Evolutionary conservation across 257 asterid species (phyloP).

Genomic region (Echites panduratus): DNA sequence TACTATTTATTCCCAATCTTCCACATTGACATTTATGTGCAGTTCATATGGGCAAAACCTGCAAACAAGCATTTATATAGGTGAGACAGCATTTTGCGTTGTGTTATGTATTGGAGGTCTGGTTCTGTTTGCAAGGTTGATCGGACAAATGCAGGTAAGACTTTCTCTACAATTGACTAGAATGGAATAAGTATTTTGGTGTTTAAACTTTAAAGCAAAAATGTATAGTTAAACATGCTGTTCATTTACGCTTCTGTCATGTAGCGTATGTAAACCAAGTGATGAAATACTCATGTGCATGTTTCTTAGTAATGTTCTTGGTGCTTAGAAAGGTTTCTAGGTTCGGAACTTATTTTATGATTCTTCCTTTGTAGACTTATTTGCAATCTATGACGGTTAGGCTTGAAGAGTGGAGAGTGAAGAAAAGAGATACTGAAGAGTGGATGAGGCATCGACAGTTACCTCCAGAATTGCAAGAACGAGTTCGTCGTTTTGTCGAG

Average conservation of each 20-base stretch:
- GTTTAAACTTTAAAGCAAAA: neutral
- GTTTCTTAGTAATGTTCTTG: neutral
- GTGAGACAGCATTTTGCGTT: conserved; percentile 78
- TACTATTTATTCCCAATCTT: neutral
- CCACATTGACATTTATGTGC: conserved; percentile 26
- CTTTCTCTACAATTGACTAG: neutral
- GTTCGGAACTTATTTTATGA: conserved; percentile 2
- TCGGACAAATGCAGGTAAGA: conserved; percentile 92
- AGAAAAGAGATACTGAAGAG: conserved; percentile 86
- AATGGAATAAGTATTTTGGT: neutral
- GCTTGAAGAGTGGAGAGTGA: conserved; percentile 92
- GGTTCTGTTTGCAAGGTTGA: conserved; percentile 74
- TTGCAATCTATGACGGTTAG: conserved; percentile 89
- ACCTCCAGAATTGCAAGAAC: conserved; percentile 80
- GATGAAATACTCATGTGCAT: too few relatives aligned
- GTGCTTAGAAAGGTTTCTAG: neutral
- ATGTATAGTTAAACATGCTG: neutral
- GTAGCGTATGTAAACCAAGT: neutral
- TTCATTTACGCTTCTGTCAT: neutral
- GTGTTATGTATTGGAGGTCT: conserved; percentile 67
- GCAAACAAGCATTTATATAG: conserved; percentile 78
- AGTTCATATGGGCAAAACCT: conserved; percentile 94
- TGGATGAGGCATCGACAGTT: conserved; percentile 99
- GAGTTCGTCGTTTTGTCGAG: conserved; percentile 78
- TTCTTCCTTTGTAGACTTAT: conserved; percentile 52